Percentiles rank a stretch among this genome's conserved stretches.
These are phyloP conservation scores for Eutrema salsugineum DNA, from an alignment of 441 rosid species.

Conservation along the genomic window DNA sequence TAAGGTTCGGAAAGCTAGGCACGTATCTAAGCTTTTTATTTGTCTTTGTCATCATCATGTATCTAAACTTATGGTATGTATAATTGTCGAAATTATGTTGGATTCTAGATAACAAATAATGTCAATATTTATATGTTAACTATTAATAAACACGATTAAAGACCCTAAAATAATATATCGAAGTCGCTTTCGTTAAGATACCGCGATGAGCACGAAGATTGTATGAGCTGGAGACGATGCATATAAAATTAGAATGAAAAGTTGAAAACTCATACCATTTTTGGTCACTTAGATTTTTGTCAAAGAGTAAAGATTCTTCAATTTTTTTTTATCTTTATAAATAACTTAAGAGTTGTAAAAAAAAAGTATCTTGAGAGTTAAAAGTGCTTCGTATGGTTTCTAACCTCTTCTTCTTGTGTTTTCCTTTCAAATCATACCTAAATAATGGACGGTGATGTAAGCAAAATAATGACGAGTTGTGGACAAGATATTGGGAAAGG, in stretches of 20 bases:
- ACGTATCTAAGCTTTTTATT: neutral
- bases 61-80: constrained; percentile 14
- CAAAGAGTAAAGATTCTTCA: neutral
- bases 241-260: neutral
- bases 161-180: constrained; percentile 8
- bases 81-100: constrained; percentile 23
- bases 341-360: neutral
- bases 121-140: neutral
- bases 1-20: neutral
- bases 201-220: constrained; percentile 18
- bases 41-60: neutral
- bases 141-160: neutral
- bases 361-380: neutral
- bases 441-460: too few species aligned
- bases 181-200: constrained; percentile 26
- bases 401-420: neutral
- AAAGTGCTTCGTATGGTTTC: neutral
- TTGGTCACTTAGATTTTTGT: neutral
- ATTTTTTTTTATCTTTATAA: neutral
- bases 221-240: constrained; percentile 24
- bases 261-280: constrained; percentile 10
- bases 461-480: too few species aligned
- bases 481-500: too few species aligned
- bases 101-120: constrained; percentile 20
- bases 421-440: neutral